These are phyloP conservation scores for Gaillardinia entomophila DNA, from an alignment of 805 yeast species.

Conservation along the genomic window DNA sequence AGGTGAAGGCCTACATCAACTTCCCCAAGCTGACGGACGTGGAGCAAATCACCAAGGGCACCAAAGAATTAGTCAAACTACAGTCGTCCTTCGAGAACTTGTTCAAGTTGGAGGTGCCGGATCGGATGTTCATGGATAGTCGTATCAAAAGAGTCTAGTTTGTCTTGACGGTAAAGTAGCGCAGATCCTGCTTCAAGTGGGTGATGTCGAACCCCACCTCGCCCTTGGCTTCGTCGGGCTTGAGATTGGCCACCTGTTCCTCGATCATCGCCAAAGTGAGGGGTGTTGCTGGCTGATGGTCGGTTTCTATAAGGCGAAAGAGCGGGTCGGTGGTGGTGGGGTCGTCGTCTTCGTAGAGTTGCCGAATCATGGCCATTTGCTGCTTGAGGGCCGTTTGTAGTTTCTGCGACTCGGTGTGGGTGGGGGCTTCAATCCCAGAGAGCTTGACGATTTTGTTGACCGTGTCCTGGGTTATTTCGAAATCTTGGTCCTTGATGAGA, in stretches of 20 bases:
- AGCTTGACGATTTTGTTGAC: slow-evolving; percentile 34
- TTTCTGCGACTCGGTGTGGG: too few relatives aligned
- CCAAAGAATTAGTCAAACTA: slow-evolving; percentile 53
- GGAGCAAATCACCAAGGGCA: slow-evolving; percentile 61
- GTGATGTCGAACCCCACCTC: slow-evolving; percentile 11
- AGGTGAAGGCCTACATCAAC: slow-evolving; percentile 64
- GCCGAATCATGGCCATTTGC: slow-evolving; percentile 47
- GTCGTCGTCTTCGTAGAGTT: slow-evolving; percentile 27
- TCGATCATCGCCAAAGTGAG: slow-evolving; percentile 14
- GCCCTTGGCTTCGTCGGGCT: slow-evolving; percentile 17
- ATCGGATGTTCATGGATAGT: slow-evolving; percentile 76
- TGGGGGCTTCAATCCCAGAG: slow-evolving; percentile 41
- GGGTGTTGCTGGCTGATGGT: slow-evolving; percentile 20
- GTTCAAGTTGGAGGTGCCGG: slow-evolving; percentile 67
- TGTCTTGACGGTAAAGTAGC: slow-evolving; percentile 7
- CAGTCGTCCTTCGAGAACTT: slow-evolving; percentile 66
- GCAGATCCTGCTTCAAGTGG: slow-evolving; percentile 4
- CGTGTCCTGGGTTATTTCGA: slow-evolving; percentile 3
- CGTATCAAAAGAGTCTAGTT: slow-evolving; percentile 35
- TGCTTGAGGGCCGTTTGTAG: slow-evolving; percentile 37
- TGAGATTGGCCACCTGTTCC: slow-evolving; percentile 6
- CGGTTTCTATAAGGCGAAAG: slow-evolving; percentile 30
- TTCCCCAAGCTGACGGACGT: slow-evolving; percentile 70
- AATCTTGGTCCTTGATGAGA: slow-evolving; percentile 2
- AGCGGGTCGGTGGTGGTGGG: slow-evolving; percentile 13